These are phyloP conservation scores for Myrica gale DNA, from an alignment of 306 rosid genomes.

Conservation along the genomic window DNA sequence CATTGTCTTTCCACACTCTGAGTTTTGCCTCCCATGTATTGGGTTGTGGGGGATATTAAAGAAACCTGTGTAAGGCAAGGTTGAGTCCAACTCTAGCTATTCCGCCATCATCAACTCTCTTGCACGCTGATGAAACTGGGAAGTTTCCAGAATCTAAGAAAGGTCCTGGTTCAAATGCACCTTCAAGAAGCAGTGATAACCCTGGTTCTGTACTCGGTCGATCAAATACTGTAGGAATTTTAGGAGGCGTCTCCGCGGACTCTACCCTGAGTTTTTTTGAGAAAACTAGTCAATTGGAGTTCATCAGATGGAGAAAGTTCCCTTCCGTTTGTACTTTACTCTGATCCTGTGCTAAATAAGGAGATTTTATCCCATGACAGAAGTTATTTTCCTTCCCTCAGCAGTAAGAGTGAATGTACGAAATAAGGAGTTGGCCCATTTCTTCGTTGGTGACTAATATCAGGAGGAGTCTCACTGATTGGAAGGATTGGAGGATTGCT, in stretches of 20 bases:
- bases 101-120: conserved; percentile 48
- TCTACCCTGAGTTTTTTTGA: conserved; percentile 60
- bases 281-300: conserved; percentile 55
- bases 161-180: conserved; percentile 34
- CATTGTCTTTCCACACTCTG: conserved; percentile 40
- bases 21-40: conserved; percentile 41
- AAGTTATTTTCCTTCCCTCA: conserved; percentile 38
- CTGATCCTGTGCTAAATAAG: conserved; percentile 55
- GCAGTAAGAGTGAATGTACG: conserved; percentile 33
- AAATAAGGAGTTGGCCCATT: no score
- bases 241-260: conserved; percentile 68
- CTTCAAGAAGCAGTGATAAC: conserved; percentile 37
- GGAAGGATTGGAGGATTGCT: no score
- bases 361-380: conserved; percentile 51
- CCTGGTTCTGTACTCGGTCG: conserved; percentile 36
- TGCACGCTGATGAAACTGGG: conserved; percentile 51
- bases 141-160: conserved; percentile 39
- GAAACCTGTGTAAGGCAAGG: conserved; percentile 37
- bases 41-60: conserved; percentile 39
- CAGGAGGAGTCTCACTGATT: no score
- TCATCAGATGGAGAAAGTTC: conserved; percentile 48
- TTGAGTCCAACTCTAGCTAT: conserved; percentile 47
- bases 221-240: conserved; percentile 52
- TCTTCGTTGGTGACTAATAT: no score
- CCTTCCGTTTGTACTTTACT: conserved; percentile 64